phyloP scores from a whole-genome alignment of 2,329 filamentous ascomycete genomes.

The Pseudopyrenochaeta lycopersici region DNA sequence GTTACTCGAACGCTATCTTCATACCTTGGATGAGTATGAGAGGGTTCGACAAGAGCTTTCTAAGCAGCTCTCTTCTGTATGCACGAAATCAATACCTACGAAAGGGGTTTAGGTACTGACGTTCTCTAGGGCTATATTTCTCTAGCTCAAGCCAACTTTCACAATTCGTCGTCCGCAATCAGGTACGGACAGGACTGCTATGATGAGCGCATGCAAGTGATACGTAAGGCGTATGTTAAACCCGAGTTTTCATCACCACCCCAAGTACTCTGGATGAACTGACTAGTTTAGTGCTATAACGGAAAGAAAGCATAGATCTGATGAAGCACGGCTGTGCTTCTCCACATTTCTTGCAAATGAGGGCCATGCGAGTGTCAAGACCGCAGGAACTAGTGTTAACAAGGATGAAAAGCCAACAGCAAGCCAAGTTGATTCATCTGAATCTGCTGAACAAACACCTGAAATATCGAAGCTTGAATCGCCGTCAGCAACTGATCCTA shows the following conservation, averaged over 20 bases:
- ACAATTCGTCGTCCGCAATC: slow-evolving; percentile 68
- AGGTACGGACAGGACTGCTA: slow-evolving; percentile 76
- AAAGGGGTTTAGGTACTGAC: background rate
- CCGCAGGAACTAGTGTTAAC: background rate
- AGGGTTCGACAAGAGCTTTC: slow-evolving; percentile 65
- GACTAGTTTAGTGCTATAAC: background rate
- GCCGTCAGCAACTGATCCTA: background rate
- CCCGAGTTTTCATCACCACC: background rate
- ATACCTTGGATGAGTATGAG: slow-evolving; percentile 73
- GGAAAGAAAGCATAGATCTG: background rate
- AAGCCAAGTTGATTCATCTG: background rate
- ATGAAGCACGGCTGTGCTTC: background rate
- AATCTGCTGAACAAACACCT: background rate
- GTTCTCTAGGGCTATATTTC: slow-evolving; percentile 54
- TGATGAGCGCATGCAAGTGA: slow-evolving; percentile 76
- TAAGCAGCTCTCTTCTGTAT: slow-evolving; percentile 64
- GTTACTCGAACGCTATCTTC: slow-evolving; percentile 72
- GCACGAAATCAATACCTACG: background rate
- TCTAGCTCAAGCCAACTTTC: slow-evolving; percentile 80
- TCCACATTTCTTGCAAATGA: background rate
- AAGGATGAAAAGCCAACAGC: background rate
- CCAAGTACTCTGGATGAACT: background rate
- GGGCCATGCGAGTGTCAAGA: background rate
- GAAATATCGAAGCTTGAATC: background rate
- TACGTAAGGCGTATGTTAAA: slow-evolving; percentile 55